A percentile compares a stretch with the other conserved stretches of the same genome.
These are phyloP conservation scores for Mycosphaerella sp. DNA, from an alignment of 2,329 filamentous ascomycete species.

Conservation along the genomic window DNA sequence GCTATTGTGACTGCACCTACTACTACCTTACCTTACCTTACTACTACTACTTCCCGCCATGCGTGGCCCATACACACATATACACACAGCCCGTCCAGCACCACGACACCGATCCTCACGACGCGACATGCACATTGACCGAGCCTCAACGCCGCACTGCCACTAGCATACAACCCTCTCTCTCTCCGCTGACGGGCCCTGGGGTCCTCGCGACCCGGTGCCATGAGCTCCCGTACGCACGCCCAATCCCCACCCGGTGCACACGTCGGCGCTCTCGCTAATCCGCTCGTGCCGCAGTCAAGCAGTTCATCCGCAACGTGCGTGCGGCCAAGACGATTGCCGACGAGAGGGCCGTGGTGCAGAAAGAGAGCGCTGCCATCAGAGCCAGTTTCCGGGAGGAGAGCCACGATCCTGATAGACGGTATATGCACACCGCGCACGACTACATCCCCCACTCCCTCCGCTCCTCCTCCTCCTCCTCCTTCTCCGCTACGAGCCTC, in stretches of 20 bases:
- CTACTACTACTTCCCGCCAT: too few species aligned
- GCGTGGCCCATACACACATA: too few species aligned
- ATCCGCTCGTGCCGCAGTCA: constrained; percentile 56
- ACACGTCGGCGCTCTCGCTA: background rate
- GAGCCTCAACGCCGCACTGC: background rate
- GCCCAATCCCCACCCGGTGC: background rate
- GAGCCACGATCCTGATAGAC: constrained; percentile 81
- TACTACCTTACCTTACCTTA: too few species aligned
- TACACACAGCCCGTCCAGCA: background rate
- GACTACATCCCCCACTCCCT: too few species aligned
- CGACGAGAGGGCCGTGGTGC: constrained; percentile 95
- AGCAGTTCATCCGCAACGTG: constrained; percentile 99
- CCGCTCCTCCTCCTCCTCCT: too few species aligned
- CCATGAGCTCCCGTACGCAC: constrained; percentile 11
- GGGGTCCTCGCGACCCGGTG: constrained; percentile 8
- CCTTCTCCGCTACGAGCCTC: too few species aligned
- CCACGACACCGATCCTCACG: background rate
- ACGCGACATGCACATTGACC: background rate
- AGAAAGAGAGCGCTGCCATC: constrained; percentile 98
- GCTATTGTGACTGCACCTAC: too few species aligned
- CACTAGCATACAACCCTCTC: background rate
- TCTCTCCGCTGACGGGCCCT: background rate
- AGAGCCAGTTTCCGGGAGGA: constrained; percentile 97
- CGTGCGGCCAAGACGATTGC: constrained; percentile 98
- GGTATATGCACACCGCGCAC: constrained; percentile 51